Evolutionary conservation across 306 rosid genomes (phyloP), one percentile per base, ranked within the genome.

Genomic region (Quillaja saponaria): DNA sequence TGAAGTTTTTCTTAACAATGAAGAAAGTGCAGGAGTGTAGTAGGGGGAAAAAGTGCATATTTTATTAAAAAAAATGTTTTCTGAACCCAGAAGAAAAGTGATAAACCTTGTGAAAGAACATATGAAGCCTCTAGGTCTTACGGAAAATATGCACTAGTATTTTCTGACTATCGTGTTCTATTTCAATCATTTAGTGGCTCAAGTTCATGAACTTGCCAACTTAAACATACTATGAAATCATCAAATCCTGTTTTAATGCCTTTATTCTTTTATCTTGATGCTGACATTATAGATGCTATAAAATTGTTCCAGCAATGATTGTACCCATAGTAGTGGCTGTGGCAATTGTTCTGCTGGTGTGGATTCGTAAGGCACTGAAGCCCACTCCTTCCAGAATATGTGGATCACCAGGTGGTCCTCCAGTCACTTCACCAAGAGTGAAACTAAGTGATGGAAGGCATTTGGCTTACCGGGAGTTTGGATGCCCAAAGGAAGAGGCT

Each of bases 391-490:
- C 95, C 0, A 83, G 71, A 78, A 56, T 63, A 51, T 83, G 96
- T 20, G 96, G 96, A 39, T 76, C 90, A 10, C 61, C 68, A 0
- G 71, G 58, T 21, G 96, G 91, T 44, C 96, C 97, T 66, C n/a
- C n/a, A n/a, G 53, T 85, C 13, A 75, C 87, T 65, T 85, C 96
- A 19, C 75, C 87, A 3, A 80, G 90, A 64, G 83, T 85, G 42
- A 85, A 71, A 51, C 95, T 88, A 72, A 57, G 72, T 33, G 90
- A 84, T 69, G 91, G 95, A 1, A 82, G 96, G 61, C 77, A 84
- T 73, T 84, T 91, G 84, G 90, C 97, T 51, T 88, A 91, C 76
- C 20, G 80, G 20, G 91, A 85, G 64, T 53, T 40, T 3, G 97
- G 97, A 52, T 84, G 84, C 74, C 73, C 82, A 0, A 91, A 82